Evolutionary conservation across 192 early-diverging fungal species (phyloP).

Genomic region (Spizellomyces sp.): DNA sequence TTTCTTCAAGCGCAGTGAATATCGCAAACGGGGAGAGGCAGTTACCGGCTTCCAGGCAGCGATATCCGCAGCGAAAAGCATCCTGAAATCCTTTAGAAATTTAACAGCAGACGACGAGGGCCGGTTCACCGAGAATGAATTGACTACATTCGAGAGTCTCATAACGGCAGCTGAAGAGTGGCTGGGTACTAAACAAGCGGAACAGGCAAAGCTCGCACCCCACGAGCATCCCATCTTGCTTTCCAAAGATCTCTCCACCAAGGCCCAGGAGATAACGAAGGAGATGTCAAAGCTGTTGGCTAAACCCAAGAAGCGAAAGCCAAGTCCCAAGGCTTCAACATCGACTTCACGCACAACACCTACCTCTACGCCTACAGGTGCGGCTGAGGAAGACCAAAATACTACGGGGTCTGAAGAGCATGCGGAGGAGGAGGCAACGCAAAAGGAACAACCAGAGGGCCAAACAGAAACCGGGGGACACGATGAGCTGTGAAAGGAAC

Average conservation of each 20-base stretch:
- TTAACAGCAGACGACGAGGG: background rate
- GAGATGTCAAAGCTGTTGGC: slow-evolving; percentile 8
- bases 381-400: too few relatives aligned
- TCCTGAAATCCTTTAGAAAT: background rate
- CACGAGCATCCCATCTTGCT: slow-evolving; percentile 70
- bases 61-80: background rate
- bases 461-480: too few relatives aligned
- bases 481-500: too few relatives aligned
- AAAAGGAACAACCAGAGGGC: too few relatives aligned
- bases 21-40: slow-evolving; percentile 52
- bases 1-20: slow-evolving; percentile 51
- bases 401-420: too few relatives aligned
- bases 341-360: slow-evolving; percentile 30
- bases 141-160: slow-evolving; percentile 43
- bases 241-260: slow-evolving; percentile 10
- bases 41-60: slow-evolving; percentile 24
- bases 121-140: slow-evolving; percentile 31
- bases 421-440: too few relatives aligned
- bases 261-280: slow-evolving; percentile 5
- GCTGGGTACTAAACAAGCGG: slow-evolving; percentile 60
- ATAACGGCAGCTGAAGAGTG: slow-evolving; percentile 47
- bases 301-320: slow-evolving; percentile 27
- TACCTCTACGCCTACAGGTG: slow-evolving; percentile 1
- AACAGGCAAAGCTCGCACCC: slow-evolving; percentile 59
- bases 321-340: slow-evolving; percentile 41